phyloP scores from a whole-genome alignment of 495 filamentous ascomycete genomes.

The Aspergillus sparsus region DNA sequence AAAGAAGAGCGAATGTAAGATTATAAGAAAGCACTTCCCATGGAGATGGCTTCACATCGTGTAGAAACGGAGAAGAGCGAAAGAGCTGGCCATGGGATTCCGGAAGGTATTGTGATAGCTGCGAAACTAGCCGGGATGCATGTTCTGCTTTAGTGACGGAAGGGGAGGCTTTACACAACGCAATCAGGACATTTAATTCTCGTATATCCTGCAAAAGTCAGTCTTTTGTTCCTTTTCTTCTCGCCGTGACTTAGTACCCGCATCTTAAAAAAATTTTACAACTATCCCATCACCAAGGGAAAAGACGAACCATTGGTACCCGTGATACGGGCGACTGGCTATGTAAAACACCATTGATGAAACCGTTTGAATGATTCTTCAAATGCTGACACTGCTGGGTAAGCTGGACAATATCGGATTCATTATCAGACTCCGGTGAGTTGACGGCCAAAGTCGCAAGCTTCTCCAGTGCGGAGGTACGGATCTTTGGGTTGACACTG shows the following conservation, averaged over 20 bases:
- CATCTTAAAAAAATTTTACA: conserved; percentile 1
- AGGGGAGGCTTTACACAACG: conserved; percentile 84
- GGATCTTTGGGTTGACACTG: conserved; percentile 50
- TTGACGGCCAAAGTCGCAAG: conserved; percentile 64
- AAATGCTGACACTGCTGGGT: conserved; percentile 53
- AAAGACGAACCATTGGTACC: conserved; percentile 51
- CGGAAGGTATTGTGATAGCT: conserved; percentile 78
- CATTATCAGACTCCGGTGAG: conserved; percentile 55
- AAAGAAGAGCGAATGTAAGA: conserved; percentile 75
- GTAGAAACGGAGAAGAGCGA: conserved; percentile 76
- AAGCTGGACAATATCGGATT: conserved; percentile 64
- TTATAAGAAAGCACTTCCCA: conserved; percentile 83
- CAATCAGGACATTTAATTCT: conserved; percentile 86
- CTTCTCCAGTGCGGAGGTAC: conserved; percentile 67
- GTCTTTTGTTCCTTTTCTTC: conserved; percentile 5
- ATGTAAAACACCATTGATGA: conserved; percentile 40
- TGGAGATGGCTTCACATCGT: conserved; percentile 80
- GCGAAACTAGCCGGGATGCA: conserved; percentile 69
- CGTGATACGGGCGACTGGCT: conserved; percentile 45
- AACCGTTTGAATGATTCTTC: conserved; percentile 34
- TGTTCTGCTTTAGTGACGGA: conserved; percentile 63
- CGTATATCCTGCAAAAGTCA: conserved; percentile 58
- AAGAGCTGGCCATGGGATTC: conserved; percentile 80
- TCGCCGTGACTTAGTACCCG: not conserved
- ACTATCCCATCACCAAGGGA: not conserved